phyloP scores from a whole-genome alignment of 2,329 filamentous ascomycete genomes.

The Cytospora leucostoma region DNA sequence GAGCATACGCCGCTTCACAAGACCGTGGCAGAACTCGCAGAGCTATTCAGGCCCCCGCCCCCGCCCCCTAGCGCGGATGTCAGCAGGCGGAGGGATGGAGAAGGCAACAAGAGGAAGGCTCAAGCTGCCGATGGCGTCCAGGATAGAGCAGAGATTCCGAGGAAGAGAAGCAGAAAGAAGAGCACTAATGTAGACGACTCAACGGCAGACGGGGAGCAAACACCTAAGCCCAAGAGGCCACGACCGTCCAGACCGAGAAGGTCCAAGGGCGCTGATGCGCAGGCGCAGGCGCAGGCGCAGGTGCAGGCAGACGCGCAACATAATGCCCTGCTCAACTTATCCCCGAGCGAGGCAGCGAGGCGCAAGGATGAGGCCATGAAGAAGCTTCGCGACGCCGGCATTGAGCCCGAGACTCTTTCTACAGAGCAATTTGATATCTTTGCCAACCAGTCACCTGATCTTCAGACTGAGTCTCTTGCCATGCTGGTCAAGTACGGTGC shows the following conservation, averaged over 20 bases:
- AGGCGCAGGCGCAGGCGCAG: constrained; percentile 21
- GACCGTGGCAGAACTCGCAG: constrained; percentile 53
- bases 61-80: constrained; percentile 34
- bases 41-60: constrained; percentile 50
- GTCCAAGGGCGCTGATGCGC: constrained; percentile 26
- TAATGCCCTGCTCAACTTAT: constrained; percentile 42
- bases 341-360: constrained; percentile 51
- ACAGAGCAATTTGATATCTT: constrained; percentile 61
- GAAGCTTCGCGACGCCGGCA: constrained; percentile 47
- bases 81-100: constrained; percentile 35
- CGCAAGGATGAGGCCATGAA: constrained; percentile 51
- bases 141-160: constrained; percentile 28
- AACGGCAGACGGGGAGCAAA: constrained; percentile 21
- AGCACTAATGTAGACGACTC: constrained; percentile 24
- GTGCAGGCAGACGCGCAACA: constrained; percentile 22
- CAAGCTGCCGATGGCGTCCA: constrained; percentile 17
- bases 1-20: constrained; percentile 59
- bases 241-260: constrained; percentile 17
- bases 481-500: constrained; percentile 61
- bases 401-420: constrained; percentile 56
- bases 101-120: constrained; percentile 32
- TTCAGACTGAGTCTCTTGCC: constrained; percentile 56
- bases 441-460: constrained; percentile 57
- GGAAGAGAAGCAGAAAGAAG: constrained; percentile 37
- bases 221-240: constrained; percentile 31